Conservation (phyloP, 345 rosid genomes). For the Erodium maritimum region DNA sequence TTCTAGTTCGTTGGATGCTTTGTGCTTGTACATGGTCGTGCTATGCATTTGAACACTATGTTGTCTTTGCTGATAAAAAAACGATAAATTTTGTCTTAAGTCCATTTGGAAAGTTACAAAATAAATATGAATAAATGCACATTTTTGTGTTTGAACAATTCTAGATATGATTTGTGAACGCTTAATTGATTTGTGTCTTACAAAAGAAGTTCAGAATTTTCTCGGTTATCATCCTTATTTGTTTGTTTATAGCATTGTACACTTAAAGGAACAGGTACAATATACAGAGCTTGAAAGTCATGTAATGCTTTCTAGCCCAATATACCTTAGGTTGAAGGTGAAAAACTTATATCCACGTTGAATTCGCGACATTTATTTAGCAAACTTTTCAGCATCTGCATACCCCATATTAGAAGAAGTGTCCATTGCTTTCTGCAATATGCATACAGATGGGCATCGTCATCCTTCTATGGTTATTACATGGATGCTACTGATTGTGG, state of each 20-base stretch:
- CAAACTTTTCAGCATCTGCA: not conserved
- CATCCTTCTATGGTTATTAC: not conserved
- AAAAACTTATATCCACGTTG: not conserved
- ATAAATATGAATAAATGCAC: too few relatives aligned
- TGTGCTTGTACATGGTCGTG: not conserved
- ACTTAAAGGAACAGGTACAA: too few relatives aligned
- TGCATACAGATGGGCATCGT: not conserved
- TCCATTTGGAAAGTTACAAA: too few relatives aligned
- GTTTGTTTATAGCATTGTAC: too few relatives aligned
- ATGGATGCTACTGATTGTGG: not conserved
- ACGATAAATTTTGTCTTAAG: too few relatives aligned
- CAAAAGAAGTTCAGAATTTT: not conserved
- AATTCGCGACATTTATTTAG: not conserved
- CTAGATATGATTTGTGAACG: not conserved
- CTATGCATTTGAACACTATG: not conserved
- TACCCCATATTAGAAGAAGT: too few relatives aligned
- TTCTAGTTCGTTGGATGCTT: not conserved
- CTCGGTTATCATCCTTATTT: not conserved
- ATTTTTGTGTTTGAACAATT: not conserved
- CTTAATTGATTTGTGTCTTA: too few relatives aligned
- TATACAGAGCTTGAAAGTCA: too few relatives aligned
- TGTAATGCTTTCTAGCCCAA: not conserved
- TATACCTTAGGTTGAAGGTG: too few relatives aligned
- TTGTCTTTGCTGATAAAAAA: too few relatives aligned
- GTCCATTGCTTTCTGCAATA: not conserved